phyloP scores from a whole-genome alignment of 2,329 filamentous ascomycete genomes.

The Emmonsia crescens region DNA sequence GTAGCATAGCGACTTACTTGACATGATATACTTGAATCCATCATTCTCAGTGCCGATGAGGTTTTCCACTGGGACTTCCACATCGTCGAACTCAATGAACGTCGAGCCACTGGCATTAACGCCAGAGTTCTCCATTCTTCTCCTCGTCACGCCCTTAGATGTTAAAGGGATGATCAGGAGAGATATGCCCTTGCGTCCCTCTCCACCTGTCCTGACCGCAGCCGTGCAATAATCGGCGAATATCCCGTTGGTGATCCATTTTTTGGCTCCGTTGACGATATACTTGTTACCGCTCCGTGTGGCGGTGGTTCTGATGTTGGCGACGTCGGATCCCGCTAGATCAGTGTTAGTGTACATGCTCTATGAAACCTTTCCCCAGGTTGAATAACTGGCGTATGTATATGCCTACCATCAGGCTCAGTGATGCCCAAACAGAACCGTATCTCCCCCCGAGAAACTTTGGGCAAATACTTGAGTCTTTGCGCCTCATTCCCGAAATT shows the following conservation, averaged over 20 bases:
- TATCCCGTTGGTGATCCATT: conserved; percentile 55
- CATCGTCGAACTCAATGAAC: conserved; percentile 62
- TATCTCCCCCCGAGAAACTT: conserved; percentile 47
- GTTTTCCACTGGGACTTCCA: conserved; percentile 58
- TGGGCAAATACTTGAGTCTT: conserved; percentile 48
- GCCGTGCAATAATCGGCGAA: conserved; percentile 53
- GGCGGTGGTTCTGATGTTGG: conserved; percentile 52
- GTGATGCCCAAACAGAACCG: conserved; percentile 56
- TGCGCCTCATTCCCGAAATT: conserved; percentile 51
- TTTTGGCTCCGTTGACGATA: conserved; percentile 56
- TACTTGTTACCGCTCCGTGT: conserved; percentile 42
- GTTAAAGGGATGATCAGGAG: conserved; percentile 47
- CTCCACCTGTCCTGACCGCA: conserved; percentile 49
- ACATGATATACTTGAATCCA: conserved; percentile 65
- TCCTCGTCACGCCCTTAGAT: conserved; percentile 40
- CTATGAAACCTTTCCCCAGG: background rate
- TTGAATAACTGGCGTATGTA: background rate
- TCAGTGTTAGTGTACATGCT: conserved; percentile 16
- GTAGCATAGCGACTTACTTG: conserved; percentile 32
- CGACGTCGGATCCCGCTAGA: conserved; percentile 52
- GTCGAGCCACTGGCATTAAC: conserved; percentile 54
- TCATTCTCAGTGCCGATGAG: conserved; percentile 57
- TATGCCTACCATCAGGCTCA: conserved; percentile 45
- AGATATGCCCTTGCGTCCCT: conserved; percentile 45
- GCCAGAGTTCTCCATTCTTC: conserved; percentile 52